These are phyloP conservation scores for Suillus alpinus DNA, from an alignment of 768 basidiomycete genomes.

Conservation along the genomic window DNA sequence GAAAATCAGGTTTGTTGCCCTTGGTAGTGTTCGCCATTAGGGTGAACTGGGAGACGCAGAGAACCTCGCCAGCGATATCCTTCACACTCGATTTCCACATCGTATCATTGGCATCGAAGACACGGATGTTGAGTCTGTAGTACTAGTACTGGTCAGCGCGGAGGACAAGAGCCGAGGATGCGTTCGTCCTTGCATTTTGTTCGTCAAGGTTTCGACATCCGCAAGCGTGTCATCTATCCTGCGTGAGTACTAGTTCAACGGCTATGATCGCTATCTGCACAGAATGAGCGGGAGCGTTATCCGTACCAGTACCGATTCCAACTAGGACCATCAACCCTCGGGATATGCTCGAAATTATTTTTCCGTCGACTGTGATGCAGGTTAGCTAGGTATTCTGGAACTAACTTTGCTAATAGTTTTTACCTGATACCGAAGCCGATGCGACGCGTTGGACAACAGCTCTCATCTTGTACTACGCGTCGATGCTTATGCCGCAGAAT, in stretches of 20 bases:
- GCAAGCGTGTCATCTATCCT: conserved; percentile 74
- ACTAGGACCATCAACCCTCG: conserved; percentile 87
- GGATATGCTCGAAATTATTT: conserved; percentile 79
- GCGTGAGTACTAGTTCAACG: conserved; percentile 1
- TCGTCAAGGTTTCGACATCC: conserved; percentile 71
- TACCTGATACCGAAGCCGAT: conserved; percentile 83
- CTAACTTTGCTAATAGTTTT: conserved; percentile 9
- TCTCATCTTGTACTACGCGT: conserved; percentile 49
- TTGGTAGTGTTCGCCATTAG: conserved; percentile 84
- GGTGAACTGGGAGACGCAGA: conserved; percentile 95
- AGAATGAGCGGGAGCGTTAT: neutral
- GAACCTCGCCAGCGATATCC: conserved; percentile 85
- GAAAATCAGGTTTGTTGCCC: conserved; percentile 90
- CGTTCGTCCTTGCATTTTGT: conserved; percentile 67
- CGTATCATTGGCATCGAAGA: conserved; percentile 61
- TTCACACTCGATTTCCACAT: conserved; percentile 90
- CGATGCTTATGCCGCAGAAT: neutral
- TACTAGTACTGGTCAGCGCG: conserved; percentile 9
- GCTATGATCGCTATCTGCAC: conserved; percentile 2
- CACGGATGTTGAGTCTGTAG: conserved; percentile 63
- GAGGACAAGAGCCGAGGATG: neutral
- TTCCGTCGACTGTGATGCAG: conserved; percentile 64
- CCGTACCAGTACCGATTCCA: conserved; percentile 78
- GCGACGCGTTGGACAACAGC: conserved; percentile 84
- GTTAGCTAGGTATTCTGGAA: neutral